These are phyloP conservation scores for Hortiboletus rubellus DNA, from an alignment of 1,284 basidiomycete species.

Conservation along the genomic window DNA sequence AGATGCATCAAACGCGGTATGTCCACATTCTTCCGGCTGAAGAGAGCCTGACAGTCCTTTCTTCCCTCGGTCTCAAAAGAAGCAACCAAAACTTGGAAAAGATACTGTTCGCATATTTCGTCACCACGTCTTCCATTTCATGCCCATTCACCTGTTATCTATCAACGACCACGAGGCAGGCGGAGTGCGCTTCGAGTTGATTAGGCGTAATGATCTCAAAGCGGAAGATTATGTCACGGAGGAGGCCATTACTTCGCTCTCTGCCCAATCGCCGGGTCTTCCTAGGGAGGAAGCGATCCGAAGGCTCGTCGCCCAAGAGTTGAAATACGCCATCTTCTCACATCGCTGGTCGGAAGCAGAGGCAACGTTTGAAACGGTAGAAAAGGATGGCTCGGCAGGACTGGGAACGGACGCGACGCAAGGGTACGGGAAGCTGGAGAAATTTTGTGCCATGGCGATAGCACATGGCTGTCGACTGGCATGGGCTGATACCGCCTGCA, in stretches of 20 bases:
- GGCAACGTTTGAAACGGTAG: background rate
- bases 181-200: background rate
- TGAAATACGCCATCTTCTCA: constrained; percentile 1
- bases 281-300: background rate
- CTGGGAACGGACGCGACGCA: background rate
- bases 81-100: background rate
- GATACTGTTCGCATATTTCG: background rate
- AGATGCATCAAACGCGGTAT: background rate
- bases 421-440: background rate
- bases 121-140: background rate
- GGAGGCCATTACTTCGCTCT: background rate
- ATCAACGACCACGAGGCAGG: background rate
- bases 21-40: background rate
- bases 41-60: background rate
- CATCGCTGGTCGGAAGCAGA: background rate
- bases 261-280: background rate
- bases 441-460: background rate
- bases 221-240: background rate
- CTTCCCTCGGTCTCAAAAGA: background rate
- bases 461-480: background rate
- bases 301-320: background rate
- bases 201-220: background rate
- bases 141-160: background rate
- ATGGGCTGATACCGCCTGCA: constrained; percentile 1
- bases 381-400: background rate